Percentiles rank a stretch among this genome's conserved stretches.
Conservation (phyloP, 768 basidiomycete genomes). For the Thelephora ganbajun region DNA sequence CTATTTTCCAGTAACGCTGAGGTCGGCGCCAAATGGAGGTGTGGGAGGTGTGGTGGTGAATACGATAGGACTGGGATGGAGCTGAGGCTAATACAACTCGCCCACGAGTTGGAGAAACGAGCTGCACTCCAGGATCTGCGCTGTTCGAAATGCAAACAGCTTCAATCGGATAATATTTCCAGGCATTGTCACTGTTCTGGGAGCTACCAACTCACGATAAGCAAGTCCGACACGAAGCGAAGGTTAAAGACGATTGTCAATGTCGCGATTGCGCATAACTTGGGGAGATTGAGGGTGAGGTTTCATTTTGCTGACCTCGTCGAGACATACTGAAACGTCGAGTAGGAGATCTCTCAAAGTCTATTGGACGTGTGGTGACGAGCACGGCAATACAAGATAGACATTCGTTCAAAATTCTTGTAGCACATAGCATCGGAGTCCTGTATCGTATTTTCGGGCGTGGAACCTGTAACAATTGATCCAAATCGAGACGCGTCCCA, state of each 20-base stretch:
- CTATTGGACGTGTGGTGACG: conserved; percentile 5
- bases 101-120: conserved; percentile 52
- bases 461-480: too few relatives aligned
- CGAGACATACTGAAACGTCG: not conserved
- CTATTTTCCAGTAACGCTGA: conserved; percentile 46
- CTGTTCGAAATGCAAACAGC: conserved; percentile 81
- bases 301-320: not conserved
- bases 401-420: too few relatives aligned
- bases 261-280: conserved; percentile 61
- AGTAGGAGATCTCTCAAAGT: conserved; percentile 4
- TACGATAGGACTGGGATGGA: conserved; percentile 87
- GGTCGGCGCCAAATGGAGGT: conserved; percentile 47
- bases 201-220: conserved; percentile 57
- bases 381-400: too few relatives aligned
- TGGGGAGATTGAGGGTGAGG: conserved; percentile 53
- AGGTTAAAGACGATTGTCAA: conserved; percentile 75
- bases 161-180: conserved; percentile 80
- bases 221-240: conserved; percentile 56
- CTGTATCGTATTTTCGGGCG: too few relatives aligned
- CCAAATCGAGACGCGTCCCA: too few relatives aligned
- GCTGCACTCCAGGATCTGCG: conserved; percentile 85
- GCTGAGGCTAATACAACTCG: conserved; percentile 66
- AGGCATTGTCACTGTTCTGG: conserved; percentile 84
- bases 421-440: too few relatives aligned
- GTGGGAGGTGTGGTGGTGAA: conserved; percentile 64